These are phyloP conservation scores for Vigna mungo DNA, from an alignment of 306 rosid genomes.

Conservation along the genomic window DNA sequence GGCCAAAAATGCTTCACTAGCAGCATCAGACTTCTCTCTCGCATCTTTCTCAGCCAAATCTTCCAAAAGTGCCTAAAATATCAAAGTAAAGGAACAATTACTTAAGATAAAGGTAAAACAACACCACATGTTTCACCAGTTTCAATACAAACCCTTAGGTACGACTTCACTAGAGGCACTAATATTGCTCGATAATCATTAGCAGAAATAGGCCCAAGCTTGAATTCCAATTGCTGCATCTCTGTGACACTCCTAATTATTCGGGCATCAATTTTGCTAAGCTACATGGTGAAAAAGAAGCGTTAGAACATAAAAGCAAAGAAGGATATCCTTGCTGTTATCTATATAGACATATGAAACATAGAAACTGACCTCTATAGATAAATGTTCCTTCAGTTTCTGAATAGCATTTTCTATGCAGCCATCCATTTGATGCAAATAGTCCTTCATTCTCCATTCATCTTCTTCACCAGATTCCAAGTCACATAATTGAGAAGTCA, in stretches of 20 bases:
- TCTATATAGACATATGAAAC: slow-evolving; percentile 31
- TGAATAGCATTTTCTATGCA: slow-evolving; percentile 83
- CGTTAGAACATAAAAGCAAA: slow-evolving; percentile 46
- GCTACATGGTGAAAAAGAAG: slow-evolving; percentile 63
- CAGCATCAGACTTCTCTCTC: slow-evolving; percentile 92
- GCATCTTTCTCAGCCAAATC: slow-evolving; percentile 97
- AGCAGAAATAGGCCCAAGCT: slow-evolving; percentile 81
- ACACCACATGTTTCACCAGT: slow-evolving; percentile 32
- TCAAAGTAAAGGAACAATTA: slow-evolving; percentile 29
- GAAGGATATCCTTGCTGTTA: slow-evolving; percentile 38
- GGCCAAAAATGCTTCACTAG: slow-evolving; percentile 93
- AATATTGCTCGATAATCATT: slow-evolving; percentile 81
- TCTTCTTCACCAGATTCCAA: slow-evolving; percentile 90
- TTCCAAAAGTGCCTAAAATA: slow-evolving; percentile 78
- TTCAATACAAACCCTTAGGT: slow-evolving; percentile 80
- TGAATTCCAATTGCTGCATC: slow-evolving; percentile 88
- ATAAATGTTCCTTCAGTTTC: slow-evolving; percentile 81
- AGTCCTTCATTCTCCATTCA: slow-evolving; percentile 85
- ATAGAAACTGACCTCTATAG: slow-evolving; percentile 76
- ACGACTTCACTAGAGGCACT: slow-evolving; percentile 85
- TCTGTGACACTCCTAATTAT: slow-evolving; percentile 74
- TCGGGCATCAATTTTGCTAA: slow-evolving; percentile 84
- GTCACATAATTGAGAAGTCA: slow-evolving; percentile 78
- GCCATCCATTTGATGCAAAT: slow-evolving; percentile 77
- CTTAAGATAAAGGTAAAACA: slow-evolving; percentile 38